A percentile compares a stretch with the other conserved stretches of the same genome.
These are phyloP conservation scores for Pneumocystis murina DNA, from an alignment of 1,139 yeast genomes.

Conservation along the genomic window DNA sequence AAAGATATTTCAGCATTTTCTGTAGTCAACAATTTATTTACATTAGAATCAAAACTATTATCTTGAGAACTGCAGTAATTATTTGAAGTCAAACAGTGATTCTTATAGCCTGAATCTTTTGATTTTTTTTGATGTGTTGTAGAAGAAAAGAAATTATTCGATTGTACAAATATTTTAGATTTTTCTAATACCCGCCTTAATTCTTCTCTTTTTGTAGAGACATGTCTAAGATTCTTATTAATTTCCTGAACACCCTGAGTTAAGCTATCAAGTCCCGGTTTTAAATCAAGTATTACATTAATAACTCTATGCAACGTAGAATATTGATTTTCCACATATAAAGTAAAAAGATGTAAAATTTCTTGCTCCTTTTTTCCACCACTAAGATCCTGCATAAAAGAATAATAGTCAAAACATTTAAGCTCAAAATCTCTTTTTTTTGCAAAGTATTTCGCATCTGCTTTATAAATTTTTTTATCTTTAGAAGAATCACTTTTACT, in stretches of 20 bases:
- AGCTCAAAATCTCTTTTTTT: slow-evolving; percentile 52
- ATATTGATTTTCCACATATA: slow-evolving; percentile 26
- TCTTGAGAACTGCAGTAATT: not conserved
- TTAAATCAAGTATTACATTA: slow-evolving; percentile 17
- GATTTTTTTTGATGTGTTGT: not conserved
- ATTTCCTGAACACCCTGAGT: slow-evolving; percentile 10
- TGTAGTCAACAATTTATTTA: not conserved
- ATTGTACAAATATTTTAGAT: not conserved
- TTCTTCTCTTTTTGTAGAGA: slow-evolving; percentile 29
- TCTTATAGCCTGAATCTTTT: not conserved
- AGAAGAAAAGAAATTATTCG: not conserved
- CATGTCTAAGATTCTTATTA: slow-evolving; percentile 26
- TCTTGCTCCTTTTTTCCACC: slow-evolving; percentile 35
- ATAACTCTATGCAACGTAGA: slow-evolving; percentile 18
- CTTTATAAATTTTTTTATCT: slow-evolving; percentile 27
- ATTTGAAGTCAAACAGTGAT: not conserved
- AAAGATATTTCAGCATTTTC: not conserved
- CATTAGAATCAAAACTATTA: not conserved
- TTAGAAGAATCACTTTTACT: slow-evolving; percentile 35
- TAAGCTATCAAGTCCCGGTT: slow-evolving; percentile 21
- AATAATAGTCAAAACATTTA: slow-evolving; percentile 56
- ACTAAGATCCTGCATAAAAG: slow-evolving; percentile 44
- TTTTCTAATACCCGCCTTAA: slow-evolving; percentile 25
- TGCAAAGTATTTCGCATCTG: slow-evolving; percentile 46
- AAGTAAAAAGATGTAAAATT: slow-evolving; percentile 26